Evolutionary conservation across 208 protist genomes (phyloP).

Genomic region (Balamuthia mandrillaris): DNA sequence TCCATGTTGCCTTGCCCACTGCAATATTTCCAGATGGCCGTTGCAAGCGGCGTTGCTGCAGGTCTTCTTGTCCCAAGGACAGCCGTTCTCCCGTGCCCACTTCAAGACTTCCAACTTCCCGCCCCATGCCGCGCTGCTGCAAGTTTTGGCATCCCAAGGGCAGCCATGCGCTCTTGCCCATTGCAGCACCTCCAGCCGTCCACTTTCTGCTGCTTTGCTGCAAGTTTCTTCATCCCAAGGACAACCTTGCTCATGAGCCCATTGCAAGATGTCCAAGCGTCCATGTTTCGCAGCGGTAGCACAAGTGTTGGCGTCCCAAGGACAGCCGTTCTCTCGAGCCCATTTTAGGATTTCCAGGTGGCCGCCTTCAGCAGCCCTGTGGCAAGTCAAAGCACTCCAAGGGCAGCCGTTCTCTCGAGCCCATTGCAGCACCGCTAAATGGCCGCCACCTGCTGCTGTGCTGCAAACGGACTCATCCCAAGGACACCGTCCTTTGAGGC

Average conservation of each 20-base stretch:
- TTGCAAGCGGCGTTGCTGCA: neutral
- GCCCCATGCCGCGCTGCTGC: neutral
- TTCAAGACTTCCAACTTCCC: neutral
- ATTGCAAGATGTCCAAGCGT: neutral
- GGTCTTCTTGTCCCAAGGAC: neutral
- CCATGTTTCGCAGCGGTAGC: neutral
- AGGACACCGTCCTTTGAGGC: neutral
- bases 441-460: neutral
- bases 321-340: neutral
- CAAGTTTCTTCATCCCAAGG: neutral
- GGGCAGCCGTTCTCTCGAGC: neutral
- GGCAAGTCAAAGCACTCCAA: neutral
- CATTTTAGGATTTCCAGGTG: neutral
- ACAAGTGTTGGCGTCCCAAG: neutral
- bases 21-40: neutral
- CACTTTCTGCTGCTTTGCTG: neutral
- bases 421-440: neutral
- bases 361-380: neutral
- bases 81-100: neutral
- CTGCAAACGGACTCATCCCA: neutral
- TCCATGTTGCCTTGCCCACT: neutral
- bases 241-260: neutral
- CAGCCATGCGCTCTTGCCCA: neutral
- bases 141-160: neutral
- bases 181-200: neutral